phyloP scores from a whole-genome alignment of 2,329 filamentous ascomycete species.

The Aspergillus quadricinctus region DNA sequence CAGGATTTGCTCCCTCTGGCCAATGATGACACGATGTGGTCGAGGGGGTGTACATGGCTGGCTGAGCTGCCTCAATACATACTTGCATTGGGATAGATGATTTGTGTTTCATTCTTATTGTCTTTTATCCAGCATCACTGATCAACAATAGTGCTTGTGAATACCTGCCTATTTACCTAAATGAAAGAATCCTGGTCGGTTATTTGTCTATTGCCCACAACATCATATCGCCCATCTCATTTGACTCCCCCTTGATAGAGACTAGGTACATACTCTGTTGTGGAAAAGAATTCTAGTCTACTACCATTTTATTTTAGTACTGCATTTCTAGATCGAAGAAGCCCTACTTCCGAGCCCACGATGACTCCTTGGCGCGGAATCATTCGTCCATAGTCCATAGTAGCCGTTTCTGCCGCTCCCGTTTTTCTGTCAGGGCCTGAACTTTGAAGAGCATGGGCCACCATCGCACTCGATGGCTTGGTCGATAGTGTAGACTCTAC shows the following conservation, averaged over 20 bases:
- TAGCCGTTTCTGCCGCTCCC: conserved; percentile 23
- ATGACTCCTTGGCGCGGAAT: not conserved
- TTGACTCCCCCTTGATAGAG: not conserved
- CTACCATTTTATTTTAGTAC: not conserved
- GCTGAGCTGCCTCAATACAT: conserved; percentile 1
- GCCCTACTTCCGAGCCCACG: conserved; percentile 3
- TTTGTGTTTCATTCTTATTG: not conserved
- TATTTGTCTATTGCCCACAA: not conserved
- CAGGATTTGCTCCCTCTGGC: conserved; percentile 1
- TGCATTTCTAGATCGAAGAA: not conserved
- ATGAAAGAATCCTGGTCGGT: not conserved
- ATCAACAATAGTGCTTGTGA: conserved; percentile 1
- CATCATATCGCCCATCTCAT: too few relatives aligned
- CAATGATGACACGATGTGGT: not conserved
- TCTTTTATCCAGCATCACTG: not conserved
- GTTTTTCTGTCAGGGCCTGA: conserved; percentile 24
- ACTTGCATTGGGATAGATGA: conserved; percentile 5
- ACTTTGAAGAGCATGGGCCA: conserved; percentile 21
- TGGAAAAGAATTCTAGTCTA: too few relatives aligned
- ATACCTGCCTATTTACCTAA: not conserved
- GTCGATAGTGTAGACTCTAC: not conserved
- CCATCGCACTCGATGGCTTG: not conserved
- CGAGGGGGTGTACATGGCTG: conserved; percentile 2
- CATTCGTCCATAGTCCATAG: conserved; percentile 9
- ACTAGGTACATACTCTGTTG: not conserved